Evolutionary conservation across 2,329 filamentous ascomycete species (phyloP), one percentile per base, ranked within the genome.

Genomic region (Cercospora sp.): DNA sequence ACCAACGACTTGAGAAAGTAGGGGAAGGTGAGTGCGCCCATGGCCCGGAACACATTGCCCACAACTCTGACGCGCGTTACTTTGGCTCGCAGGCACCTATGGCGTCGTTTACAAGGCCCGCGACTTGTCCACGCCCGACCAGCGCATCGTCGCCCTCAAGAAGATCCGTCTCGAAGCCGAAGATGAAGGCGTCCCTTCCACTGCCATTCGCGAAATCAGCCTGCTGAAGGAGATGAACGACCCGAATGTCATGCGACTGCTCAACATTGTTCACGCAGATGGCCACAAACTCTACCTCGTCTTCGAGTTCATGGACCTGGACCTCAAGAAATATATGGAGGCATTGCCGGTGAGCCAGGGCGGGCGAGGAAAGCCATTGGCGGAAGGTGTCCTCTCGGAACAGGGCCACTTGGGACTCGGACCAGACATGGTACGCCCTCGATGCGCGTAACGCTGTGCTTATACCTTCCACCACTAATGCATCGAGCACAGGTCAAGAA

Each of bases 241-340:
- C 80, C 90, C 91, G 70, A 96, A 94, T 81, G 95, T 97, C 76
- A 91, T 97, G 69, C 88, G 89, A 71, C 88, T 97, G 53, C 82
- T 94, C 77, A 97, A 97, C 83, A 97, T 97, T 73, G 93, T 97
- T 63, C 93, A 97, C 80, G 92, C 93, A 77, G 94, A 97, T 79
- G 93, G 93, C 66, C 92, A 97, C 83, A 97, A 97, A 83, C 88
- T 97, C 61, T 97, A 97, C 81, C 90, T 97, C 59, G 93, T 97
- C 74, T 91, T 94, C 72, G 93, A 97, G 80, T 97, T 92, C 81
- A 90, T 97, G 73, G 93, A 97, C 77, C 86, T 94, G 67, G 93
- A 97, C 76, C 84, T 97, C 74, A 97, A 97, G 84, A 97, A 96
- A 81, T 97, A 96, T 81, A 97, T 97, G 93, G 93, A 97, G 81